A percentile compares a stretch with the other conserved stretches of the same genome.
Evolutionary conservation across 805 yeast genomes (phyloP).

Genomic region (Blastobotrys terrestris): DNA sequence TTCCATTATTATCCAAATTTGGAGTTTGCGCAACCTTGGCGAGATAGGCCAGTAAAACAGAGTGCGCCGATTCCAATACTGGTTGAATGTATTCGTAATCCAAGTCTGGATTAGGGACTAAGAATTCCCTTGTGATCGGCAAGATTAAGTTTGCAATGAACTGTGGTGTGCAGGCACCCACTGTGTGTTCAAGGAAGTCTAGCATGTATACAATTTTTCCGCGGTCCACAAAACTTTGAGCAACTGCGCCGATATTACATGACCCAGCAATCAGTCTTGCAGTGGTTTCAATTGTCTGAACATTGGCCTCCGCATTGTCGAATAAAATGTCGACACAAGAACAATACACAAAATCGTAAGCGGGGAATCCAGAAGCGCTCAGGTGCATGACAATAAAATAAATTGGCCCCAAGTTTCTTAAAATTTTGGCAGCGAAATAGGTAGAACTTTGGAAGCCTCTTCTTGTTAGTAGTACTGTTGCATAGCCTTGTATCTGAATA

Average conservation of each 20-base stretch:
- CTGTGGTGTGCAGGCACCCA: constrained; percentile 30
- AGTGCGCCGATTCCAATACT: constrained; percentile 57
- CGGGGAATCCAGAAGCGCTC: constrained; percentile 27
- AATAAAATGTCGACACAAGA: constrained; percentile 40
- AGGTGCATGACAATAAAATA: constrained; percentile 24
- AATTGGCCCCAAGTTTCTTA: constrained; percentile 18
- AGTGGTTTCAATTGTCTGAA: background rate
- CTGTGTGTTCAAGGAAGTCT: constrained; percentile 31
- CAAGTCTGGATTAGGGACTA: constrained; percentile 13
- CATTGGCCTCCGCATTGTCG: constrained; percentile 15
- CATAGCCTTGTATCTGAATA: constrained; percentile 24
- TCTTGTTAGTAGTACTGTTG: constrained; percentile 15
- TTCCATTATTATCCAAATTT: background rate
- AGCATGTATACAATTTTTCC: constrained; percentile 27
- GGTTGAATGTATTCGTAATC: constrained; percentile 20
- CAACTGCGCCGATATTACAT: constrained; percentile 27
- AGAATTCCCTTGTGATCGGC: constrained; percentile 24
- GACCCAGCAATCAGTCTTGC: constrained; percentile 24
- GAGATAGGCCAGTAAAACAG: constrained; percentile 43
- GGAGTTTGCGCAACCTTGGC: constrained; percentile 4
- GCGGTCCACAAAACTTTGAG: constrained; percentile 22
- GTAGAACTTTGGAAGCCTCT: constrained; percentile 4
- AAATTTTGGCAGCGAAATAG: constrained; percentile 16
- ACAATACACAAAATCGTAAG: constrained; percentile 54
- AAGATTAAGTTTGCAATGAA: constrained; percentile 32